Conservation (phyloP, 768 basidiomycete species). For the Pleurotus sapidus region DNA sequence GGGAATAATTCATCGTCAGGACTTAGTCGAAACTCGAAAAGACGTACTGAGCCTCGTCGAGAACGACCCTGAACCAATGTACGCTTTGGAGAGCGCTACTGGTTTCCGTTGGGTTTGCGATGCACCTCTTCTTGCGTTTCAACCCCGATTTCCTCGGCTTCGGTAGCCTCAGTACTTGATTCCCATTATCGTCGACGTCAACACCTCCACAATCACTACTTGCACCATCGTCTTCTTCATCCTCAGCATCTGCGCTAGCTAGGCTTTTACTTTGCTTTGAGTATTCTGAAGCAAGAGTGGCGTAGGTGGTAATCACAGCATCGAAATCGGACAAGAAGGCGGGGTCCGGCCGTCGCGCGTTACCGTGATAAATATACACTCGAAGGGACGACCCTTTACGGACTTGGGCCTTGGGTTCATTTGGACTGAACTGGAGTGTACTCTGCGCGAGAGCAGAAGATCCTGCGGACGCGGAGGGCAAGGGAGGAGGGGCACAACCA, state of each 20-base stretch:
- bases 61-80: conserved; percentile 93
- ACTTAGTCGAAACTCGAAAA: background rate
- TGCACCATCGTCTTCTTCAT: conserved; percentile 64
- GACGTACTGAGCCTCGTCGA: conserved; percentile 95
- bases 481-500: conserved; percentile 32
- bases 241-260: conserved; percentile 55
- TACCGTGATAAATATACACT: conserved; percentile 96
- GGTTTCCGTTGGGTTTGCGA: conserved; percentile 32
- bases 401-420: conserved; percentile 28
- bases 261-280: conserved; percentile 81
- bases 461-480: conserved; percentile 30
- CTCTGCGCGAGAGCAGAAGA: conserved; percentile 33
- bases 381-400: conserved; percentile 57
- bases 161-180: conserved; percentile 52
- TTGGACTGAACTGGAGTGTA: conserved; percentile 20
- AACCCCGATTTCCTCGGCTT: conserved; percentile 67
- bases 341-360: conserved; percentile 83
- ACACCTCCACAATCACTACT: conserved; percentile 60
- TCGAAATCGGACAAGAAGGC: conserved; percentile 90
- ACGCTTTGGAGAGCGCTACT: conserved; percentile 89
- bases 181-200: conserved; percentile 69
- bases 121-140: conserved; percentile 60
- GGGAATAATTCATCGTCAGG: conserved; percentile 3
- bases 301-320: conserved; percentile 96
- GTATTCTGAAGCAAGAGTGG: conserved; percentile 92